phyloP scores from a whole-genome alignment of 768 basidiomycete genomes.

The Podaxis sp. region DNA sequence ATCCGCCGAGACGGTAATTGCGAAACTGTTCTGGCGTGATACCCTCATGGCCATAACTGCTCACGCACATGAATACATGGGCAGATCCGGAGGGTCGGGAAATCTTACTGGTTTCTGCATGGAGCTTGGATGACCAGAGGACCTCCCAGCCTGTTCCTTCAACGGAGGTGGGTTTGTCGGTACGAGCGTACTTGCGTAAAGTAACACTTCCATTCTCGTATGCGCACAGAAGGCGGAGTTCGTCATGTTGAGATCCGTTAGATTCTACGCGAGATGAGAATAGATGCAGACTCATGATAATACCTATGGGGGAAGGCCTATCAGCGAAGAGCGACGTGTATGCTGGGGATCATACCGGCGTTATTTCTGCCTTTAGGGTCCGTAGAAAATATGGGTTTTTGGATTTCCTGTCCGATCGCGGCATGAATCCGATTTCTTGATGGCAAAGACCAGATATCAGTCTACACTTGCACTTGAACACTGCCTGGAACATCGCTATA shows the following conservation, averaged over 20 bases:
- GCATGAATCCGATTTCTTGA: slow-evolving; percentile 72
- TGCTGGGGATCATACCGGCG: slow-evolving; percentile 43
- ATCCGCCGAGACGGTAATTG: slow-evolving; percentile 84
- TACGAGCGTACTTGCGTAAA: slow-evolving; percentile 51
- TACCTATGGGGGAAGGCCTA: slow-evolving; percentile 45
- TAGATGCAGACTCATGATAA: slow-evolving; percentile 88
- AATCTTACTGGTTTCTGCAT: slow-evolving; percentile 69
- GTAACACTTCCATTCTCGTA: slow-evolving; percentile 91
- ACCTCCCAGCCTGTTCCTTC: slow-evolving; percentile 75
- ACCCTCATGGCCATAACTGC: slow-evolving; percentile 88
- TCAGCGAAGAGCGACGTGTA: not conserved
- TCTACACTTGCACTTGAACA: slow-evolving; percentile 42
- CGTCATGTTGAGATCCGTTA: slow-evolving; percentile 32
- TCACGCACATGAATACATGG: not conserved
- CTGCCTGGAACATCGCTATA: not conserved
- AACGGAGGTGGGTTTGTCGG: slow-evolving; percentile 49
- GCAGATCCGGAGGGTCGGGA: not conserved
- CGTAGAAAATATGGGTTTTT: slow-evolving; percentile 33
- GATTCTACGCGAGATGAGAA: slow-evolving; percentile 32
- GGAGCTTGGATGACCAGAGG: slow-evolving; percentile 65
- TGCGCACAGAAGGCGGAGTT: slow-evolving; percentile 66
- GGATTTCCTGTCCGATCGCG: slow-evolving; percentile 67
- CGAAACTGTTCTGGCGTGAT: slow-evolving; percentile 54
- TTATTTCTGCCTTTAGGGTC: slow-evolving; percentile 54
- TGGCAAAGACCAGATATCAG: slow-evolving; percentile 86